Base-by-base conservation (phyloP, 2,329 filamentous ascomycete genomes). In the Aspergillus texensis region DNA sequence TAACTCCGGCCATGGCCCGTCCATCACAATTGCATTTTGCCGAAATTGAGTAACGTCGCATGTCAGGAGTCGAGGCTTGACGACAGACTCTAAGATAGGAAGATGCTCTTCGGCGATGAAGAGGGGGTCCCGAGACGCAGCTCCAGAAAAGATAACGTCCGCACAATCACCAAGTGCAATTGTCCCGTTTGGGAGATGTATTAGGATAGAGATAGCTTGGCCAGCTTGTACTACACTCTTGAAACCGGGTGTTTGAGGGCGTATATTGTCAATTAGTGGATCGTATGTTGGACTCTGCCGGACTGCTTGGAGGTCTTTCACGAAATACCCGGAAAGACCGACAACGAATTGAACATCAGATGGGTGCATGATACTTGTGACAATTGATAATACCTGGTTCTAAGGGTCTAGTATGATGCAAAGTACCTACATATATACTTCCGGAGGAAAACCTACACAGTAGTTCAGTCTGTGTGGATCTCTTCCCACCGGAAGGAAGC, bases 81-180 rank as follows among this genome's bases (percentile, higher is more conserved):
- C 60, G 16, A 62, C 43, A 5, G 61, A 57, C 19, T 68, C 52
- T 26, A 68, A 50, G 12, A 64, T 50, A 12, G 58, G 61, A 14
- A 67, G 56, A 52, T 68, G 65, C 8, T 68, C 62, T 45, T 62
- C 61, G 6, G 67, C 63, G 24, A 62, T 32, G 46, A 68, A 68
- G 14, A 67, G 54, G 16, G 65, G 62, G 45, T 67, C 67, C 28
- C 67, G 63, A 16, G 67, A 67, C 12, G 65, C 67, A 12, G 65
- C 67, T 16, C 67, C 65, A n/a, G 67, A 68, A 43, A 68, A 68
- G 43, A 68, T 68, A 39, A 68, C 65, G 57, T 67, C 67, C 30
- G 65, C 67, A n/a, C 67, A 67, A 46, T 68, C 67, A 1, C 67
- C 67, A 9, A 68, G 57, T 16, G 65, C 67, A 19, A 62, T 19